Conservation (phyloP, 495 filamentous ascomycete genomes). For the Mytilinidion resinicola region DNA sequence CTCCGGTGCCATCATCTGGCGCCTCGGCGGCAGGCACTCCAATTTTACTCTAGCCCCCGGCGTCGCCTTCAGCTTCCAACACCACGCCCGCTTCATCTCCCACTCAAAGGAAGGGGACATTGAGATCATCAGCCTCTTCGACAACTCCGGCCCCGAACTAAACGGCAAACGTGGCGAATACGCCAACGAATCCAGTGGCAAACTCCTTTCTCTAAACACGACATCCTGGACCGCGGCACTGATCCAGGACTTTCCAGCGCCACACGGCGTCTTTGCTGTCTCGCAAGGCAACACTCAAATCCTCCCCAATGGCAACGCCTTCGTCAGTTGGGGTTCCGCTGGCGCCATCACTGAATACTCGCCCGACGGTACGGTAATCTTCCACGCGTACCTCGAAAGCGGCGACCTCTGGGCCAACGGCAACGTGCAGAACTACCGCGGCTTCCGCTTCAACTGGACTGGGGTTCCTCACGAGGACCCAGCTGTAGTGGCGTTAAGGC, state of each 20-base stretch:
- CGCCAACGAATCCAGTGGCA: conserved; percentile 36
- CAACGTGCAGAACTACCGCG: conserved; percentile 26
- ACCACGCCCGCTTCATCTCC: conserved; percentile 43
- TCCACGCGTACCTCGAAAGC: conserved; percentile 18
- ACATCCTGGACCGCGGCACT: conserved; percentile 36
- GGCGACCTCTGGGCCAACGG: conserved; percentile 5
- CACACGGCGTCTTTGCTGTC: conserved; percentile 32
- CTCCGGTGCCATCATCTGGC: conserved; percentile 41
- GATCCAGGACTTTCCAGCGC: conserved; percentile 34
- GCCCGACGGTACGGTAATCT: conserved; percentile 20
- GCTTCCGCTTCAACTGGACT: conserved; percentile 24
- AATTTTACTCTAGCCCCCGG: conserved; percentile 41
- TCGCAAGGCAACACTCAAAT: conserved; percentile 46
- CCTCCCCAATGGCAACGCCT: conserved; percentile 41
- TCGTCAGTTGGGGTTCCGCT: conserved; percentile 46
- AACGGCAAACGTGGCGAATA: conserved; percentile 19
- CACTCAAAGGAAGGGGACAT: conserved; percentile 5
- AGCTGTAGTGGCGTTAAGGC: conserved; percentile 33
- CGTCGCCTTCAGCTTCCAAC: conserved; percentile 49
- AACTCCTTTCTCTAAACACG: conserved; percentile 42
- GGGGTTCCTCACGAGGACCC: conserved; percentile 20
- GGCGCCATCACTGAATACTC: conserved; percentile 46
- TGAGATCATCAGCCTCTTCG: conserved; percentile 33
- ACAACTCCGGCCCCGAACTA: conserved; percentile 35
- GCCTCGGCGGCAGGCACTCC: conserved; percentile 41